Conservation (phyloP, 768 basidiomycete genomes). For the Suillus subaureus region DNA sequence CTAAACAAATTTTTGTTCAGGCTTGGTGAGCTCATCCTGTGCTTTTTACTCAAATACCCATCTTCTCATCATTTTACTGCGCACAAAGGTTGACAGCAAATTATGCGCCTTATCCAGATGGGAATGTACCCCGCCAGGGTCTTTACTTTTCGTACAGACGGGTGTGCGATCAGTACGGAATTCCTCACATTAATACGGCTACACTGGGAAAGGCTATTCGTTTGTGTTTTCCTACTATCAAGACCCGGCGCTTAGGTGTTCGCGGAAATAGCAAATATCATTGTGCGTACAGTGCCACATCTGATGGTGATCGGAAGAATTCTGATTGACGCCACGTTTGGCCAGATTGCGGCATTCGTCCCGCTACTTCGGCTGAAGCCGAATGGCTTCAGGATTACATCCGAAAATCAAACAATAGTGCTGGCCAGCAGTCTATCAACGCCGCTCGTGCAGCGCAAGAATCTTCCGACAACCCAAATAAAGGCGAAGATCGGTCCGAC, state of each 20-base stretch:
- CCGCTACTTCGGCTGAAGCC: constrained; percentile 87
- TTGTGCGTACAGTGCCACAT: constrained; percentile 57
- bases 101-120: constrained; percentile 89
- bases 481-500: constrained; percentile 72
- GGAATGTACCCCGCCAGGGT: constrained; percentile 91
- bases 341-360: constrained; percentile 88
- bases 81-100: constrained; percentile 80
- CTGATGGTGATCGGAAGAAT: constrained; percentile 33
- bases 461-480: constrained; percentile 58
- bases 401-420: constrained; percentile 86
- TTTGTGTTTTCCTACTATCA: constrained; percentile 92
- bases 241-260: constrained; percentile 89
- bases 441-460: constrained; percentile 75
- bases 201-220: constrained; percentile 94
- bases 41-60: constrained; percentile 20
- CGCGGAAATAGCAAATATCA: constrained; percentile 97
- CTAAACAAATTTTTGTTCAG: constrained; percentile 92
- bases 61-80: constrained; percentile 20
- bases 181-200: constrained; percentile 94
- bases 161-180: constrained; percentile 90
- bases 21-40: constrained; percentile 65
- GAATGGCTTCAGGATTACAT: constrained; percentile 93
- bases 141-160: constrained; percentile 92
- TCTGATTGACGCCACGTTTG: constrained; percentile 30
- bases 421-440: constrained; percentile 73